Percentiles rank a stretch among this genome's conserved stretches.
Conservation (phyloP, 768 basidiomycete species). For the Leucocoprinus sp. region DNA sequence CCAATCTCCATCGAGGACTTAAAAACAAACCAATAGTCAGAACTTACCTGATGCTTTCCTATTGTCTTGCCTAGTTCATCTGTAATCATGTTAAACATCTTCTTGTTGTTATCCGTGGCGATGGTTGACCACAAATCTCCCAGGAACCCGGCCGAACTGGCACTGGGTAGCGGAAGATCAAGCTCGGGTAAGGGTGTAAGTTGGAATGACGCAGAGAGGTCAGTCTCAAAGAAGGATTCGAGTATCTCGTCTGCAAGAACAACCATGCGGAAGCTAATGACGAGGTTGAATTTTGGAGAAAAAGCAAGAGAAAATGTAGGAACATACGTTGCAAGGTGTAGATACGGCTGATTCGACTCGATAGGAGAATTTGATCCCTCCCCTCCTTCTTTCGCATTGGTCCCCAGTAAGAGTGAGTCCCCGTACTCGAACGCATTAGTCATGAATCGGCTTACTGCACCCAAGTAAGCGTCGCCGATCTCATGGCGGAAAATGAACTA, state of each 20-base stretch:
- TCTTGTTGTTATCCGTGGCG: conserved; percentile 86
- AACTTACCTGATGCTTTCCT: conserved; percentile 87
- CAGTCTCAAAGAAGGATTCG: conserved; percentile 94
- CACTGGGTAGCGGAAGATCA: conserved; percentile 42
- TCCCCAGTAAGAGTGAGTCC: conserved; percentile 72
- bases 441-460: conserved; percentile 95
- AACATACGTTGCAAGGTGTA: conserved; percentile 79
- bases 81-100: conserved; percentile 86
- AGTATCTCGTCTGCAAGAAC: conserved; percentile 94
- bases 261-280: conserved; percentile 98
- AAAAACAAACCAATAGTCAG: conserved; percentile 12
- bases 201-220: conserved; percentile 82
- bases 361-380: conserved; percentile 31
- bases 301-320: not conserved
- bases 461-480: conserved; percentile 92
- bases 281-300: not conserved
- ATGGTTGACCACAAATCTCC: conserved; percentile 89
- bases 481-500: conserved; percentile 99
- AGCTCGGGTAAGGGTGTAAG: conserved; percentile 63
- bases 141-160: conserved; percentile 45
- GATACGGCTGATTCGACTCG: conserved; percentile 80
- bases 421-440: conserved; percentile 98
- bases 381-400: conserved; percentile 24
- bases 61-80: conserved; percentile 94
- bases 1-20: not conserved